Evolutionary conservation across 2,329 filamentous ascomycete species (phyloP), one percentile per base, ranked within the genome.

Genomic region (Verticillium alfalfae): DNA sequence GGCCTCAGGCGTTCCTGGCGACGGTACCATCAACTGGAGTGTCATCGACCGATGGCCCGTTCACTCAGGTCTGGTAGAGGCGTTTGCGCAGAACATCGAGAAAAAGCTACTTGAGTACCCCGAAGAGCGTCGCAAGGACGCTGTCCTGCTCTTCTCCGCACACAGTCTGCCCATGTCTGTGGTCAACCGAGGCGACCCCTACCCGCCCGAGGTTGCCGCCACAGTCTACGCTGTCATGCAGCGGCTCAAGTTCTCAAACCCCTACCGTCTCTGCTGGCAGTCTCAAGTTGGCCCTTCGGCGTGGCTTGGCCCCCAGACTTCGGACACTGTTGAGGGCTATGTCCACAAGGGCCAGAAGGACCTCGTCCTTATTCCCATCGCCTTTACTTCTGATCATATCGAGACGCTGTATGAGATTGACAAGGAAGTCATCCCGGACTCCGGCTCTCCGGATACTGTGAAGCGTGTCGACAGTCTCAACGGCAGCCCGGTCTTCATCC

Each of bases 301-400:
- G 22, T 99, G 95, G 95, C 83, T 99, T 9, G 95, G 95, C 26
- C 93, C 95, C 12, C 95, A 99, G 75, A 99, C 95, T 0, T 88
- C 89, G 63, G 87, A 89, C 67, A 94, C 93, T 0, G 95, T 99
- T 12, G 88, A 93, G 71, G 84, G 92, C 63, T 96, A 97, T 72
- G 88, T 98, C 67, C 87, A 90, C 71, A 93, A 95, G 76, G 95
- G 94, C 1, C 91, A 97, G 71, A 96, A 89, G 61, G 93, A 99
- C 71, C 82, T 99, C 60, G 82, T 97, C 1, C 82, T 99, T 7
- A 92, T 99, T 61, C 95, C 95, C 0, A 96, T 99, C 66, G 95
- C 95, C 6, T 99, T 99, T 73, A 99, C 95, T 0, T 96, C 92
- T n/a, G 95, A 99, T 70, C 95, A 99, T 73, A 99, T 99, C 67